A percentile compares a stretch with the other conserved stretches of the same genome.
phyloP scores from a whole-genome alignment of 2,329 filamentous ascomycete genomes.

The Pseudogymnoascus sp. region DNA sequence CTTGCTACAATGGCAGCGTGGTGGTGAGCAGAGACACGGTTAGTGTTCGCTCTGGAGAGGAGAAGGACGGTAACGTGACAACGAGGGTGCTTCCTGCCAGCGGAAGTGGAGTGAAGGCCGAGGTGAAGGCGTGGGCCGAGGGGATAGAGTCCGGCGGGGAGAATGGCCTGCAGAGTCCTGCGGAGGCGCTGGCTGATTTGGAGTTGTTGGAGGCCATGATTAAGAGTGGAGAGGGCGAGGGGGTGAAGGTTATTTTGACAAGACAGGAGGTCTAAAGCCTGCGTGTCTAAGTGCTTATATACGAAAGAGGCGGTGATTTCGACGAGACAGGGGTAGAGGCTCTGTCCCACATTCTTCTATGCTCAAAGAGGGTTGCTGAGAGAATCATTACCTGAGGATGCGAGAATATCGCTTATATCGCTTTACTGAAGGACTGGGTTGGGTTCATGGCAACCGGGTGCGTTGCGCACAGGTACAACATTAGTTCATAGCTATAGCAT shows the following conservation, averaged over 20 bases:
- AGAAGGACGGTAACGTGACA: conserved; percentile 18
- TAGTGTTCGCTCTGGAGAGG: conserved; percentile 21
- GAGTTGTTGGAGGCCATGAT: conserved; percentile 28
- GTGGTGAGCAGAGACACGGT: conserved; percentile 20
- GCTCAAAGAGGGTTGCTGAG: background rate
- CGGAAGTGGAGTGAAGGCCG: conserved; percentile 24
- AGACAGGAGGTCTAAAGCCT: background rate
- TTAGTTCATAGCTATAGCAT: background rate
- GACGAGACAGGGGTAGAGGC: background rate
- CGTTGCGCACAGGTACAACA: background rate
- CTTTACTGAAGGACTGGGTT: background rate
- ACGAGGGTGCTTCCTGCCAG: conserved; percentile 24
- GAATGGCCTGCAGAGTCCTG: conserved; percentile 20
- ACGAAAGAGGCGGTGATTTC: background rate
- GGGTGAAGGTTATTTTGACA: conserved; percentile 16
- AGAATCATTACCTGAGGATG: background rate
- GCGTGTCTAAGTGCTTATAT: background rate
- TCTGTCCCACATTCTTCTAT: background rate
- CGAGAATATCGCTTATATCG: background rate
- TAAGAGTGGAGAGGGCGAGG: conserved; percentile 27
- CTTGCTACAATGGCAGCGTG: conserved; percentile 27
- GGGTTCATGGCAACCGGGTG: background rate
- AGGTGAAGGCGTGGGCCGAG: conserved; percentile 26
- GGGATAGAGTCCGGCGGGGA: conserved; percentile 20
- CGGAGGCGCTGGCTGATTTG: conserved; percentile 23